Percentiles rank a stretch among this genome's conserved stretches.
Evolutionary conservation across 768 basidiomycete genomes (phyloP).

Genomic region (Suillus spraguei): DNA sequence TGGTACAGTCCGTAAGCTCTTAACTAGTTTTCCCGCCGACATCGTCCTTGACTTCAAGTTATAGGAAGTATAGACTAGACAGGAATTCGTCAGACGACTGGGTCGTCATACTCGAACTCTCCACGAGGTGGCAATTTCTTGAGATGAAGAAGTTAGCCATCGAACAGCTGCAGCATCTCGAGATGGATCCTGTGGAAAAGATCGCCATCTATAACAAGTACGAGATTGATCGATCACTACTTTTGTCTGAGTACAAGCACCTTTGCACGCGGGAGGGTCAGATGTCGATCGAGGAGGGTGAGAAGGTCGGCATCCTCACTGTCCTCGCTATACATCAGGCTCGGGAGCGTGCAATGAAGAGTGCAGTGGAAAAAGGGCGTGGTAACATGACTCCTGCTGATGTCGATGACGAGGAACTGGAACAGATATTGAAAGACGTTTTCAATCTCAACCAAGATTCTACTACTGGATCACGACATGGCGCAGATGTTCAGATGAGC

Average conservation of each 20-base stretch:
- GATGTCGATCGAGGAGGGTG: constrained; percentile 56
- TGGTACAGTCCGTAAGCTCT: constrained; percentile 56
- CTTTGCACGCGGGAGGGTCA: constrained; percentile 55
- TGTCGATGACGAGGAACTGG: constrained; percentile 30
- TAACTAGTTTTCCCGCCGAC: not conserved
- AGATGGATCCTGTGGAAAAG: constrained; percentile 51
- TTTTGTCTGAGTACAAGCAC: constrained; percentile 52
- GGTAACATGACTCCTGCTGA: constrained; percentile 28
- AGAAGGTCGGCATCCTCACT: constrained; percentile 56
- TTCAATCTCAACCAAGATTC: constrained; percentile 27
- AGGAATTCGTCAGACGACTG: constrained; percentile 53
- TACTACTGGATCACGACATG: not conserved
- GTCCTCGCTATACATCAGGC: constrained; percentile 54
- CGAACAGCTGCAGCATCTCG: constrained; percentile 53
- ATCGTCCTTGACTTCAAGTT: not conserved
- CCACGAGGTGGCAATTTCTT: constrained; percentile 56
- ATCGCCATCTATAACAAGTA: constrained; percentile 60
- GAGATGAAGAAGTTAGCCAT: constrained; percentile 54
- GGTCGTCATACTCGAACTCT: constrained; percentile 54
- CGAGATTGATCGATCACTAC: constrained; percentile 47
- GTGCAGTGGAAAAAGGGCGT: constrained; percentile 31
- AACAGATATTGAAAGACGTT: constrained; percentile 31
- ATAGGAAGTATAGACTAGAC: constrained; percentile 44
- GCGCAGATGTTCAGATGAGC: not conserved
- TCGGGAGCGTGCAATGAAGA: constrained; percentile 46